Conservation (phyloP, 495 filamentous ascomycete genomes). For the Trichoderma gamsii region DNA sequence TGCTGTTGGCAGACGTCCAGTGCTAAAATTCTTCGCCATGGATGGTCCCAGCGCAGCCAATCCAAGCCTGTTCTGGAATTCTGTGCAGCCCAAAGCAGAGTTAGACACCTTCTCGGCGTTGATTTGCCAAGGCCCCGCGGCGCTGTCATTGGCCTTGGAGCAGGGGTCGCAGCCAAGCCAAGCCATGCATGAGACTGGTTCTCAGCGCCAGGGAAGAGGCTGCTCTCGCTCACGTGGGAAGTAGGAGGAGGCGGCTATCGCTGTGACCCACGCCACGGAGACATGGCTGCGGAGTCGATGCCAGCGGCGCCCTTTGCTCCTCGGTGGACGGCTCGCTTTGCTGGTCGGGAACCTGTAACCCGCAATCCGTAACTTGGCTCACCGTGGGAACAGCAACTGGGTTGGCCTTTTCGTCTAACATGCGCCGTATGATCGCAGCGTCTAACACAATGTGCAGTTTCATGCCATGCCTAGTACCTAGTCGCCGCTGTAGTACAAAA, state of each 20-base stretch:
- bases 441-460: neutral
- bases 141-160: neutral
- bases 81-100: neutral
- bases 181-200: neutral
- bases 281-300: neutral
- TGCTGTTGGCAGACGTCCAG: too few relatives aligned
- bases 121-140: neutral
- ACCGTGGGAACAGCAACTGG: too few relatives aligned
- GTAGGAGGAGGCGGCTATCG: neutral
- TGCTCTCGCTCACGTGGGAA: neutral
- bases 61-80: neutral
- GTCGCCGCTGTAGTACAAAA: too few relatives aligned
- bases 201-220: neutral
- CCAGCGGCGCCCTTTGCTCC: neutral
- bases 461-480: too few relatives aligned
- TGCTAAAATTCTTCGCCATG: too few relatives aligned
- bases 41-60: neutral
- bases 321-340: too few relatives aligned
- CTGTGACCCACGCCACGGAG: neutral
- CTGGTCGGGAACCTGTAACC: too few relatives aligned
- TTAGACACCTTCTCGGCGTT: neutral
- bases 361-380: too few relatives aligned
- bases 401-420: neutral
- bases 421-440: neutral
- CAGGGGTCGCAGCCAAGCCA: neutral